Conservation (phyloP, 805 yeast genomes). For the Cyberlindnera maclurae region DNA sequence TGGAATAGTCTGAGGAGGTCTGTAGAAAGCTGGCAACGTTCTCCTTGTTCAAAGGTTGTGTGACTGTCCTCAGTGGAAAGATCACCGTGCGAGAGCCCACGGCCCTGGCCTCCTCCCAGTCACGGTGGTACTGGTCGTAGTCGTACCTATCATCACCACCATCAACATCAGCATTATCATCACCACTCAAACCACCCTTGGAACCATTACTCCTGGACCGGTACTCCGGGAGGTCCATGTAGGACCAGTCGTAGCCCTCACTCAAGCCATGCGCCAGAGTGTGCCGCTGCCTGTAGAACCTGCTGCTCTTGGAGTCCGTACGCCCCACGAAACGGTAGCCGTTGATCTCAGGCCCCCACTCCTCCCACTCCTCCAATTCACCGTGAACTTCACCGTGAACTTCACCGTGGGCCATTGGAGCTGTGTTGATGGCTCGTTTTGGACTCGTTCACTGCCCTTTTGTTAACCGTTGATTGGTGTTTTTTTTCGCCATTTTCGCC, state of each 20-base stretch:
- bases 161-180: background rate
- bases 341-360: conserved; percentile 25
- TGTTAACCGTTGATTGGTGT: too few species aligned
- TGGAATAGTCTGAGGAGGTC: conserved; percentile 5
- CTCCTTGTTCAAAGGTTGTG: conserved; percentile 19
- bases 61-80: conserved; percentile 27
- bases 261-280: conserved; percentile 4
- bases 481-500: too few species aligned
- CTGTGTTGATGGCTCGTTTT: too few species aligned
- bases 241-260: conserved; percentile 16
- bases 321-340: conserved; percentile 21
- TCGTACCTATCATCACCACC: background rate
- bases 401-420: too few species aligned
- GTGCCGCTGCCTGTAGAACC: conserved; percentile 10
- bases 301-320: background rate
- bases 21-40: conserved; percentile 15
- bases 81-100: conserved; percentile 14
- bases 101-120: conserved; percentile 22
- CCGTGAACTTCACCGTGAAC: too few species aligned
- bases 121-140: conserved; percentile 19
- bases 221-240: conserved; percentile 15
- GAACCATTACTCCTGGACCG: background rate
- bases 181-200: background rate
- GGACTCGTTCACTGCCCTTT: too few species aligned
- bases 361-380: conserved; percentile 4